A percentile compares a stretch with the other conserved stretches of the same genome.
phyloP scores from a whole-genome alignment of 2,329 filamentous ascomycete genomes.

The Cercospora zeae-maydis region DNA sequence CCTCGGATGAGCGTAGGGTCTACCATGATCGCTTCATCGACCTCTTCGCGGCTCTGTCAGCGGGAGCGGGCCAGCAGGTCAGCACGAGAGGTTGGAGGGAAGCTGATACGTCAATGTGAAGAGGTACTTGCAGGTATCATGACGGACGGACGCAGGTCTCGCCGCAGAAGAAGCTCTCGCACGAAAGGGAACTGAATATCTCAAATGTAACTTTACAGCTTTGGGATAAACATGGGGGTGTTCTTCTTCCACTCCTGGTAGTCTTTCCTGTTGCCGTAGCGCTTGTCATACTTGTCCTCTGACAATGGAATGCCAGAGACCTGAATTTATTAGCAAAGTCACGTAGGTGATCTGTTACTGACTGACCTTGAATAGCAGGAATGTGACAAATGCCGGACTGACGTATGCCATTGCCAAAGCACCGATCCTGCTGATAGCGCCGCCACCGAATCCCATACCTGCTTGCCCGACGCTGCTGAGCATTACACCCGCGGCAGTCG shows the following conservation, averaged over 20 bases:
- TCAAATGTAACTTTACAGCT: constrained; percentile 42
- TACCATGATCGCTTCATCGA: not conserved
- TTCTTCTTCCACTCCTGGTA: constrained; percentile 66
- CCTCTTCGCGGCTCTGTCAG: not conserved
- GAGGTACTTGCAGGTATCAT: not conserved
- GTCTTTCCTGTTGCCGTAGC: constrained; percentile 60
- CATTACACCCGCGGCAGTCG: constrained; percentile 54
- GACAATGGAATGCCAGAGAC: constrained; percentile 60
- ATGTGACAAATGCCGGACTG: constrained; percentile 62
- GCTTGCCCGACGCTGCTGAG: constrained; percentile 52
- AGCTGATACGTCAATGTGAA: not conserved
- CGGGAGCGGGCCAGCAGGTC: not conserved
- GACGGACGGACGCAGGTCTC: not conserved
- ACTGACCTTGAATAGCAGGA: constrained; percentile 61
- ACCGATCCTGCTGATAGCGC: constrained; percentile 41
- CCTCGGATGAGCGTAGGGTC: not conserved
- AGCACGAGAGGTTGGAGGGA: too few relatives aligned
- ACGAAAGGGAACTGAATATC: not conserved
- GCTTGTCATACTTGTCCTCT: constrained; percentile 65
- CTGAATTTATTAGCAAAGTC: constrained; percentile 20
- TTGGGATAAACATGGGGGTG: constrained; percentile 63
- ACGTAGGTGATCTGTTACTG: not conserved
- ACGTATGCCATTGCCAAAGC: constrained; percentile 52
- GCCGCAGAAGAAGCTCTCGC: not conserved
- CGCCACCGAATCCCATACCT: constrained; percentile 55